Evolutionary conservation across 257 asterid genomes (phyloP).

Genomic region (Solanum chilense): DNA sequence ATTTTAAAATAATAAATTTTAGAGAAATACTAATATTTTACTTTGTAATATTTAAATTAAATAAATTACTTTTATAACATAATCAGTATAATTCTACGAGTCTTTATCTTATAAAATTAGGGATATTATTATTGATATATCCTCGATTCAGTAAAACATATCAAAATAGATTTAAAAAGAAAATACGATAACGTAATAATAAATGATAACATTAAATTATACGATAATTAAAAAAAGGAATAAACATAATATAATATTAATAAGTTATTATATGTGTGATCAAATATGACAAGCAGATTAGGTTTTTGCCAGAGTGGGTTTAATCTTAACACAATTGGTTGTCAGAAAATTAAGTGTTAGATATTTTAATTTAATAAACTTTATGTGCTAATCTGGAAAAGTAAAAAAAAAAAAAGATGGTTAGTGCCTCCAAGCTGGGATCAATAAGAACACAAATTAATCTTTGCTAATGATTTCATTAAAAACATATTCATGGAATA

Average conservation of each 20-base stretch:
- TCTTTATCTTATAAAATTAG: neutral
- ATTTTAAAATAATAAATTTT: neutral
- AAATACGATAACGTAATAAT: too few relatives aligned
- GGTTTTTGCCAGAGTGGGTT: neutral
- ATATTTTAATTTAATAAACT: neutral
- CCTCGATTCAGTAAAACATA: neutral
- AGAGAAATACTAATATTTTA: neutral
- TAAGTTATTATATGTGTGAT: neutral
- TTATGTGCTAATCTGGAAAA: constrained; percentile 3
- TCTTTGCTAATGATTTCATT: neutral
- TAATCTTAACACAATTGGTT: constrained; percentile 1
- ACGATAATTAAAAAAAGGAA: neutral
- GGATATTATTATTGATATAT: neutral
- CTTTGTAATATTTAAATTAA: neutral
- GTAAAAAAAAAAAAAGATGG: neutral
- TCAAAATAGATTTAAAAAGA: neutral
- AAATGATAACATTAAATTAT: neutral
- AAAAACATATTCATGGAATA: constrained; percentile 21
- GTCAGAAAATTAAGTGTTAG: neutral
- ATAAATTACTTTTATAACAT: neutral
- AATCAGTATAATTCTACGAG: neutral
- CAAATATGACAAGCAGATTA: neutral
- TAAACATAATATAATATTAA: neutral
- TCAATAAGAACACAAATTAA: constrained; percentile 14
- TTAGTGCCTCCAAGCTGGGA: constrained; percentile 17